These are phyloP conservation scores for Bipolaris victoriae DNA, from an alignment of 2,329 filamentous ascomycete species.

Conservation along the genomic window DNA sequence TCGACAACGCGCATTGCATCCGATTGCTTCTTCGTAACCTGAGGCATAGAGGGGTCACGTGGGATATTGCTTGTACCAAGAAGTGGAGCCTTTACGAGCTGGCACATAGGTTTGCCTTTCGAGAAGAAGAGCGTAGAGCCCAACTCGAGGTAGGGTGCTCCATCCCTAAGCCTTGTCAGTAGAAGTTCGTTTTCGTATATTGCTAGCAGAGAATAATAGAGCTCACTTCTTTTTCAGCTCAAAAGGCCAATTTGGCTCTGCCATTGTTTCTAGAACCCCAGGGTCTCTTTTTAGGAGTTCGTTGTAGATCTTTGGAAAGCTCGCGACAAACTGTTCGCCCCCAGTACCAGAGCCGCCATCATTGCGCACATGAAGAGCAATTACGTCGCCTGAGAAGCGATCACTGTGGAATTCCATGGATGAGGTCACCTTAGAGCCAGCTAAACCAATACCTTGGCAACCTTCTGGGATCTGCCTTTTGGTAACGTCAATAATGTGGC, in stretches of 20 bases:
- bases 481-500: constrained; percentile 46
- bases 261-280: constrained; percentile 45
- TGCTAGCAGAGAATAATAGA: not conserved
- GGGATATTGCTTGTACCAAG: constrained; percentile 42
- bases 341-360: constrained; percentile 40
- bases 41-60: constrained; percentile 41
- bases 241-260: constrained; percentile 45
- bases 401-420: constrained; percentile 49
- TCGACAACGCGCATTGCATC: constrained; percentile 41
- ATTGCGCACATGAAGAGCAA: constrained; percentile 44
- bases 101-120: constrained; percentile 44
- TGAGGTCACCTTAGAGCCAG: constrained; percentile 46
- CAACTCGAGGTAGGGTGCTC: constrained; percentile 40
- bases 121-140: constrained; percentile 48
- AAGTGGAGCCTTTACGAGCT: constrained; percentile 48
- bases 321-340: constrained; percentile 43
- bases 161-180: constrained; percentile 22
- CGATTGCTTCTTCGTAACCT: constrained; percentile 35
- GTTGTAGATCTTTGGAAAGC: constrained; percentile 47
- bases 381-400: constrained; percentile 47
- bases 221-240: constrained; percentile 48
- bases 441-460: constrained; percentile 45
- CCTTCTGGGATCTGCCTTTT: constrained; percentile 39
- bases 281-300: constrained; percentile 41
- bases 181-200: not conserved